Evolutionary conservation across 2,329 filamentous ascomycete species (phyloP).

Genomic region (Verticillium longisporum): DNA sequence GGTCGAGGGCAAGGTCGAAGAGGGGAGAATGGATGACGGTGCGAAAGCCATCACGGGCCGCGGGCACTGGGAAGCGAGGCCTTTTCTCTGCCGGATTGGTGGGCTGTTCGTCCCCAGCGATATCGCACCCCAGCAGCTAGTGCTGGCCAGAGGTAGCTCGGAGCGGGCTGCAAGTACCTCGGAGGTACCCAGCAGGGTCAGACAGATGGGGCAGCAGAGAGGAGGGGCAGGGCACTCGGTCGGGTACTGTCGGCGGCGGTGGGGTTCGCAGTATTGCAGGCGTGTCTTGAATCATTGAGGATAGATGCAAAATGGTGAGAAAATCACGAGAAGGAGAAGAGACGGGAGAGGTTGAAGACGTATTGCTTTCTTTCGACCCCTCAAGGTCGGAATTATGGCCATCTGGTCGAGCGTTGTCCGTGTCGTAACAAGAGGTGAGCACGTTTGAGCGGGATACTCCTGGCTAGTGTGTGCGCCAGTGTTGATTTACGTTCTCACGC

Average conservation of each 20-base stretch:
- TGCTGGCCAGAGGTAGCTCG: neutral
- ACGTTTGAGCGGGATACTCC: constrained; percentile 3
- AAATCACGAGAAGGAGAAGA: neutral
- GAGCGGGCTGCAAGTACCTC: neutral
- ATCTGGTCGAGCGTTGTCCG: neutral
- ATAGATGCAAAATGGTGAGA: neutral
- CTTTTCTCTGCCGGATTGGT: constrained; percentile 2
- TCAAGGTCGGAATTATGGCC: neutral
- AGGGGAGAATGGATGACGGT: constrained; percentile 7
- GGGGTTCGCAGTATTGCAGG: constrained; percentile 6
- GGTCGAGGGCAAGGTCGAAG: neutral
- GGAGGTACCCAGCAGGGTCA: neutral
- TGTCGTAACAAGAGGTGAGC: constrained; percentile 1
- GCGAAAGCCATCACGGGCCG: constrained; percentile 8
- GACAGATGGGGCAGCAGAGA: neutral
- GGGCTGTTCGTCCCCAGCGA: constrained; percentile 1
- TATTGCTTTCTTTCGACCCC: neutral
- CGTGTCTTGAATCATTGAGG: neutral
- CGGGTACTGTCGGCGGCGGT: constrained; percentile 8
- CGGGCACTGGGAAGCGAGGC: constrained; percentile 3
- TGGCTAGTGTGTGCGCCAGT: neutral
- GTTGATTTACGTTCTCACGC: neutral
- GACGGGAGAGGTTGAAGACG: constrained; percentile 3
- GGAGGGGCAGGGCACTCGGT: neutral
- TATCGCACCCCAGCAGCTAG: constrained; percentile 1